phyloP scores from a whole-genome alignment of 495 filamentous ascomycete species.

The Daldinia loculata region DNA sequence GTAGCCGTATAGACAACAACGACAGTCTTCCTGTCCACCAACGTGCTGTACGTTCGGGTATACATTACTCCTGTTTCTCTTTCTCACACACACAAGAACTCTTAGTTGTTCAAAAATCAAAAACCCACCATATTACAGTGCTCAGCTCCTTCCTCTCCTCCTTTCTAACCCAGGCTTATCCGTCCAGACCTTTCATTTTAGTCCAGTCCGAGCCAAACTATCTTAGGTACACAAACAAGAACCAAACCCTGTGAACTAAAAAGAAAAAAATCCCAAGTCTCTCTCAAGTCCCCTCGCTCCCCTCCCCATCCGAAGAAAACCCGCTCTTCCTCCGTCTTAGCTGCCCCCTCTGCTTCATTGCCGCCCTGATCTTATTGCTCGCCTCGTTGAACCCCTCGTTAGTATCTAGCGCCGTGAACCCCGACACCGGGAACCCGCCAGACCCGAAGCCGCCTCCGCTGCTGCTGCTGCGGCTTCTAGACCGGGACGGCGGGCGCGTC shows the following conservation, averaged over 20 bases:
- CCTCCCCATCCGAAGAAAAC: constrained; percentile 37
- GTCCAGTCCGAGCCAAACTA: background rate
- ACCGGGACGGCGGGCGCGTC: constrained; percentile 78
- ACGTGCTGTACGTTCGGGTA: background rate
- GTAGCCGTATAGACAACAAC: background rate
- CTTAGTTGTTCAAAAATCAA: background rate
- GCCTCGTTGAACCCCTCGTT: constrained; percentile 83
- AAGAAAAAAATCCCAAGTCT: background rate
- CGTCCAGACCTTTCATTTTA: background rate
- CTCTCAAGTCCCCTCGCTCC: constrained; percentile 41
- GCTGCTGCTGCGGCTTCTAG: constrained; percentile 75
- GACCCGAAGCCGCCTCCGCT: constrained; percentile 65
- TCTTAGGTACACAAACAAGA: background rate
- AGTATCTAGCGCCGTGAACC: constrained; percentile 75
- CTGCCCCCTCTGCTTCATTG: constrained; percentile 85
- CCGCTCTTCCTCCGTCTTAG: constrained; percentile 72
- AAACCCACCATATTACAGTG: background rate
- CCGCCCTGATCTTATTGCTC: constrained; percentile 82
- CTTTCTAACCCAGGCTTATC: background rate
- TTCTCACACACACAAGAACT: background rate
- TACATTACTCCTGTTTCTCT: constrained; percentile 10
- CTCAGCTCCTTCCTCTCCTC: background rate
- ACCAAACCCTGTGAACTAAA: background rate
- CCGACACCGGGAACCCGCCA: constrained; percentile 70
- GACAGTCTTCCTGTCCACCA: background rate